phyloP scores from a whole-genome alignment of 2,329 filamentous ascomycete genomes.

The Fusarium compactum region DNA sequence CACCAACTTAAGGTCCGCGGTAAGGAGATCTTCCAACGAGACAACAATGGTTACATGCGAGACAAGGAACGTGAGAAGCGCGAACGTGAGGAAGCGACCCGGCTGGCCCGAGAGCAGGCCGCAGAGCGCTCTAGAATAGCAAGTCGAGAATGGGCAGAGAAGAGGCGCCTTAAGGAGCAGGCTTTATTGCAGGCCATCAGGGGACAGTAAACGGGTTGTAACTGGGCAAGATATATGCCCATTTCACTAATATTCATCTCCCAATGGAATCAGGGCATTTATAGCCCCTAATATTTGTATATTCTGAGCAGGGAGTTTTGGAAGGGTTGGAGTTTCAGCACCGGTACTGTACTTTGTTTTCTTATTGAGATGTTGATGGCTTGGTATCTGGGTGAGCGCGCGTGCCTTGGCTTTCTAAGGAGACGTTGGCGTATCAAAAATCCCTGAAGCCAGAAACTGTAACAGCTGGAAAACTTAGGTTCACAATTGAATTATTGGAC shows the following conservation, averaged over 20 bases:
- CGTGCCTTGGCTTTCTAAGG: slow-evolving; percentile 10
- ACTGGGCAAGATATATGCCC: background rate
- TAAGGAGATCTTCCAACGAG: slow-evolving; percentile 65
- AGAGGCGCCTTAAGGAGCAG: slow-evolving; percentile 60
- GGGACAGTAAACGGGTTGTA: slow-evolving; percentile 2
- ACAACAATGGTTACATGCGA: slow-evolving; percentile 58
- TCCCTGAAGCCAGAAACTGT: slow-evolving; percentile 22
- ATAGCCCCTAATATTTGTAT: slow-evolving; percentile 4
- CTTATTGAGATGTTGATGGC: slow-evolving; percentile 35
- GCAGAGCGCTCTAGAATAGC: slow-evolving; percentile 70
- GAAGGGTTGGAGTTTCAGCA: slow-evolving; percentile 32
- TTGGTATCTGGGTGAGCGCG: slow-evolving; percentile 25
- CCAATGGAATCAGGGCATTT: background rate
- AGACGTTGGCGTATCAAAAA: slow-evolving; percentile 8
- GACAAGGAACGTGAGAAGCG: slow-evolving; percentile 66
- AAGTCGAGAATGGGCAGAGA: slow-evolving; percentile 73
- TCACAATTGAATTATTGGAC: slow-evolving; percentile 20
- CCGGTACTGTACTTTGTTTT: slow-evolving; percentile 27
- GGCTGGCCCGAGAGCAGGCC: slow-evolving; percentile 68
- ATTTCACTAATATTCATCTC: background rate
- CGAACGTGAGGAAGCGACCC: slow-evolving; percentile 66
- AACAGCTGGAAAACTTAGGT: slow-evolving; percentile 23
- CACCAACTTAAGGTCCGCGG: slow-evolving; percentile 65
- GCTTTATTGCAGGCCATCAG: slow-evolving; percentile 34
- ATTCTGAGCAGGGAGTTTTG: slow-evolving; percentile 41